phyloP scores from a whole-genome alignment of 495 filamentous ascomycete genomes.

The Gamarada debralockiae region DNA sequence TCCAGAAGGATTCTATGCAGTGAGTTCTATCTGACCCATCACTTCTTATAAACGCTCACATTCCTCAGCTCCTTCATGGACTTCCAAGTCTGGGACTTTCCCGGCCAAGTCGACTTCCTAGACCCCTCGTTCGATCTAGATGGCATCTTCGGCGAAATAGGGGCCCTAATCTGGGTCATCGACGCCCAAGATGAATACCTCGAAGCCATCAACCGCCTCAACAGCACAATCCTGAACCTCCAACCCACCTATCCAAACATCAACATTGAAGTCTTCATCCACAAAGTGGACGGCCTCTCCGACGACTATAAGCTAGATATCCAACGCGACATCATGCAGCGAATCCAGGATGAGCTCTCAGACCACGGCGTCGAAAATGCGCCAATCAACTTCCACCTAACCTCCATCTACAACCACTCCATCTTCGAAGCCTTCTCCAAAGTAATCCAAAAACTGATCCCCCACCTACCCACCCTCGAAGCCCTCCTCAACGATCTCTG shows the following conservation, averaged over 20 bases:
- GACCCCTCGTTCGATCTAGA: conserved; percentile 85
- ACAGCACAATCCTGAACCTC: conserved; percentile 79
- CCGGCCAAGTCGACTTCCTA: conserved; percentile 85
- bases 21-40: conserved; percentile 30
- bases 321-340: conserved; percentile 89
- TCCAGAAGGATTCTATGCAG: conserved; percentile 92
- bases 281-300: conserved; percentile 92
- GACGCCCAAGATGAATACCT: conserved; percentile 97
- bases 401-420: conserved; percentile 94
- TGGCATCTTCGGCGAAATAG: conserved; percentile 87
- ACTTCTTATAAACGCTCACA: conserved; percentile 17
- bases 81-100: conserved; percentile 97
- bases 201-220: conserved; percentile 81
- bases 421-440: conserved; percentile 98
- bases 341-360: conserved; percentile 93
- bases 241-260: conserved; percentile 84
- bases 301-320: conserved; percentile 94
- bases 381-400: conserved; percentile 88
- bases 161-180: conserved; percentile 96
- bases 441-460: conserved; percentile 95
- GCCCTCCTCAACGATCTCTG: conserved; percentile 85
- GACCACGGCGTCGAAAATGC: conserved; percentile 90
- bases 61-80: conserved; percentile 87
- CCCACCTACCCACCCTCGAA: conserved; percentile 87
- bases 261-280: conserved; percentile 96